Percentiles rank a stretch among this genome's conserved stretches.
Evolutionary conservation across 768 basidiomycete species (phyloP).

Genomic region (Naganishia randhawae): DNA sequence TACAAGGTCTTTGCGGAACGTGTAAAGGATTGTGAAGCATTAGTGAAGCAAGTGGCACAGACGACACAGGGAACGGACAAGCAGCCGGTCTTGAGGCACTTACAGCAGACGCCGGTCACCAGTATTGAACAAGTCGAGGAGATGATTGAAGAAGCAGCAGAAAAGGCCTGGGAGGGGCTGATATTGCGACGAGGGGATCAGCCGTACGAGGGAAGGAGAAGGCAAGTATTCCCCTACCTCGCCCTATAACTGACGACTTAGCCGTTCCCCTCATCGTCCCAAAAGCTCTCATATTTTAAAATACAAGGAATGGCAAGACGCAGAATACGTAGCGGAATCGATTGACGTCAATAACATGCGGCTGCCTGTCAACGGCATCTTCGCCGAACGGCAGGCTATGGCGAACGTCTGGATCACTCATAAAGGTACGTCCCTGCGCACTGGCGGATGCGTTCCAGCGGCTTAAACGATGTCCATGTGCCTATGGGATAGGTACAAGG

Average conservation of each 20-base stretch:
- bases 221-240: conserved; percentile 31
- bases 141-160: conserved; percentile 41
- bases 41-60: conserved; percentile 35
- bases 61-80: conserved; percentile 1
- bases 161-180: conserved; percentile 47
- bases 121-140: conserved; percentile 35
- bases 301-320: conserved; percentile 49
- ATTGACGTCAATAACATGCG: conserved; percentile 40
- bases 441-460: no score
- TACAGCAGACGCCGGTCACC: conserved; percentile 38
- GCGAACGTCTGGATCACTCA: conserved; percentile 44
- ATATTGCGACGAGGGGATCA: conserved; percentile 40
- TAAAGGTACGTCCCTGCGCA: conserved; percentile 29
- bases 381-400: conserved; percentile 38
- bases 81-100: conserved; percentile 23
- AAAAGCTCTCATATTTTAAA: conserved; percentile 44
- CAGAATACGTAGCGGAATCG: conserved; percentile 40
- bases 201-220: conserved; percentile 43
- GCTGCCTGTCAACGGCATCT: conserved; percentile 42
- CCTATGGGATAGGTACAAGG: conserved; percentile 28
- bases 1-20: conserved; percentile 37
- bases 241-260: neutral
- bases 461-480: neutral
- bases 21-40: conserved; percentile 31
- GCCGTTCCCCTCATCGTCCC: neutral